Evolutionary conservation across 2,329 filamentous ascomycete species (phyloP).

Genomic region (Drechslerella dactyloides): DNA sequence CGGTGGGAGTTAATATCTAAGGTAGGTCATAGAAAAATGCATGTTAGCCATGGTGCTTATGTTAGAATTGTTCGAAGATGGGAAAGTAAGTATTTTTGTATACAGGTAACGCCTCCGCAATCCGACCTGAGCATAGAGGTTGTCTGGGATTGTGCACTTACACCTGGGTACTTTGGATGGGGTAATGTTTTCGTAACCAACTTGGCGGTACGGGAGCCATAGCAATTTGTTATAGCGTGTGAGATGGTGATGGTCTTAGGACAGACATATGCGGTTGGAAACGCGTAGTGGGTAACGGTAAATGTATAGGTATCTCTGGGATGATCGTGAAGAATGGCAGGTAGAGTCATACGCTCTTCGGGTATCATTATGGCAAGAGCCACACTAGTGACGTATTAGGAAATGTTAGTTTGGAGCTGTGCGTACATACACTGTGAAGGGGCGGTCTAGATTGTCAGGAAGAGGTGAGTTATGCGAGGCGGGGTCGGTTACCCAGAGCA

Average conservation of each 20-base stretch:
- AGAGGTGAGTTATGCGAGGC: neutral
- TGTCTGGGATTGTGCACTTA: neutral
- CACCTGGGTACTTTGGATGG: neutral
- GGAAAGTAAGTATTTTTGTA: neutral
- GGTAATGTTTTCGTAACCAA: neutral
- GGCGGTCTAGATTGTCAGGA: neutral
- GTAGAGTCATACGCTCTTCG: neutral
- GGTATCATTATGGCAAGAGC: neutral
- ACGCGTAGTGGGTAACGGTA: conserved; percentile 2
- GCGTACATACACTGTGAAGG: too few species aligned
- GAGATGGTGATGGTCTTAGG: conserved; percentile 3
- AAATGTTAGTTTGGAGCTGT: neutral
- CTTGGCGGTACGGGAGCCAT: neutral
- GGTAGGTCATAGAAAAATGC: too few species aligned
- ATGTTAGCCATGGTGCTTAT: too few species aligned
- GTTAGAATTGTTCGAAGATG: neutral
- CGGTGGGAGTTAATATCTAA: neutral
- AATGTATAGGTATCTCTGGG: neutral
- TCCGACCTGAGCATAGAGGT: too few species aligned
- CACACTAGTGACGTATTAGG: neutral
- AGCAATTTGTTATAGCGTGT: neutral
- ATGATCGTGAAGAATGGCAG: neutral
- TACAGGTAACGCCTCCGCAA: too few species aligned
- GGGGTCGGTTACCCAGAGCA: neutral
- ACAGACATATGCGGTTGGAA: conserved; percentile 2